Base-by-base conservation (phyloP, 257 asterid genomes). In the Capsicum rhomboideum region DNA sequence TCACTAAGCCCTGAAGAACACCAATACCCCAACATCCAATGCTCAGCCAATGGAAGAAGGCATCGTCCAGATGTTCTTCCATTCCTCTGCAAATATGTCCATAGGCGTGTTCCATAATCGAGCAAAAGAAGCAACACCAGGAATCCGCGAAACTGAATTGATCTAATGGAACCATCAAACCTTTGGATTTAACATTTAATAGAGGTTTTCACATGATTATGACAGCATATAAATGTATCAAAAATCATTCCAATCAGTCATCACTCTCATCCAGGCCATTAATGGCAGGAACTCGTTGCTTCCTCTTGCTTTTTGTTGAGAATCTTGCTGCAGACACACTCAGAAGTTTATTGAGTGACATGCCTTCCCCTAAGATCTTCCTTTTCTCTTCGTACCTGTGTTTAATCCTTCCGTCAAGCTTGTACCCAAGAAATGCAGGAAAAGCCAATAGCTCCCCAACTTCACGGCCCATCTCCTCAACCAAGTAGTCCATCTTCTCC, bases 391-490 rank as follows among this genome's bases (percentile, higher is more conserved):
- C 99, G 64, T 87, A 95, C 87, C 98, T 92, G 78, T 92, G 99
- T 86, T 93, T 95, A 31, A 95, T 95, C 79, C 97, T 91, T 18
- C 91, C 91, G 61, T 95, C 97, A 53, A 95, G 95, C 89, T 93
- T 93, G 85, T 95, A 95, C 49, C 99, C 99, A 21, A 95, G 98
- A 88, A 92, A 95, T 23, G 97, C 97, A 66, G 99, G 98, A 83
- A 95, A 95, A 31, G 94, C 88, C 93, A 94, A 58, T 34, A 95
- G 77, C 87, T 95, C 99, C 21, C 93, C 88, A 16, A 95, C 97
- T 85, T 92, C 97, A 54, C 98, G 97, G 10, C 98, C 97, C 98
- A 94, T 94, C 71, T 92, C 99, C 86, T 89, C 95, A 34, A 90
- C 86, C 92, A 95, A 90, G 89, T 95, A 95, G 84, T 90, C 87